Evolutionary conservation across 2,329 filamentous ascomycete species (phyloP), one percentile per base, ranked within the genome.

Genomic region (Teratosphaeria gauchensis): DNA sequence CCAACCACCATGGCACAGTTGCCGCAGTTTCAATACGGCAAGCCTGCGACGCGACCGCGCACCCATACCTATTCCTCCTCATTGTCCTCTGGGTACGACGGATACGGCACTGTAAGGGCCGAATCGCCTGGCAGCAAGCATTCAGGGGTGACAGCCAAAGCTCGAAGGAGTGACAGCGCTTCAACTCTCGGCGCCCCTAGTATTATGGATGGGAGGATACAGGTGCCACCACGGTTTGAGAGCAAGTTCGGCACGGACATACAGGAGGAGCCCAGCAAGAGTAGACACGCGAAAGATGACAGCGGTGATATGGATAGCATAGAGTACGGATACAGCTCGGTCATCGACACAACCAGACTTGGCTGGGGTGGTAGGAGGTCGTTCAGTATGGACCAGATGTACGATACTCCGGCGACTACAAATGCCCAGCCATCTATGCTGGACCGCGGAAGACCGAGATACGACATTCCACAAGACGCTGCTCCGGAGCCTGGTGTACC

Each of bases 401-500:
- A 83, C 61, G 70, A 77, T 42, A 68, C 69, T 7, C 70, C 66
- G 73, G 67, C 53, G 62, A 76, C 71, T 69, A 21, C 51, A n/a
- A 12, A 14, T 12, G 19, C 28, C 14, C 73, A 67, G 57, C 61
- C 58, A 69, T 77, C 77, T 4, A 72, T 79, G 54, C 63, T 78
- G 61, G 73, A 75, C 53, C 71, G 77, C 60, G 75, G 75, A 16
- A 70, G 76, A 46, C 70, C 75, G 6, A 69, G 64, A 54, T 70
- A 67, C 60, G 69, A 72, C 35, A 55, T 81, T 65, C 83, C 87
- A 66, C 85, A 87, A 74, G 88, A 94, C 70, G 88, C 90, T 56
- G 92, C 91, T 30, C 92, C 92, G 14, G 92, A 87, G 42, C 92
- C 92, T 4, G 92, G 85, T 31, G 81, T 96, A 38, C 90, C 90